Base-by-base conservation (phyloP, 2,329 filamentous ascomycete species). In the Penicillium palitans region DNA sequence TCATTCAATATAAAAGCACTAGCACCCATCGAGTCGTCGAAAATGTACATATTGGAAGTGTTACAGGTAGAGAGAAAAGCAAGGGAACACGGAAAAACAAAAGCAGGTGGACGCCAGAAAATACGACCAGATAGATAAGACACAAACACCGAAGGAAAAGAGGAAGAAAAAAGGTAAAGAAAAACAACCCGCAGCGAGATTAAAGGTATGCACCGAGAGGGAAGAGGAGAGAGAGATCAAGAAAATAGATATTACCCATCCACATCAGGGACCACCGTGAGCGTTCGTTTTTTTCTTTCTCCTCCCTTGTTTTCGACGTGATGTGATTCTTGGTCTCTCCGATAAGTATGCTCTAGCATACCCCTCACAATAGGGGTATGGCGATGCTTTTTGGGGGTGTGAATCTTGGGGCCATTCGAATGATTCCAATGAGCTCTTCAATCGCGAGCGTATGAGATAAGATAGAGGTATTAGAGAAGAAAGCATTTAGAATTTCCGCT, bases 401-500 rank as follows among this genome's bases (percentile, higher is more conserved):
- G 42, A 47, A 53, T 53, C 39, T 35, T 35, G n/a, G 39, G 39
- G 27, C 31, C 51, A 53, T 31, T 42, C 37, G 39, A 33, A 50
- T 29, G 39, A 19, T 52, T 59, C 37, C 21, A 12, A 48, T 40
- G 42, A 33, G 42, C 29, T 51, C 52, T 58, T 57, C 46, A 37
- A 52, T 44, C 40, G 54, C 54, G 19, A 25, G n/a, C 15, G 25
- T 27, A 19, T 45, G 31, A 33, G 24, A 49, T 49, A 12, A 48
- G 50, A 55, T 35, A 15, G 40, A 48, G 35, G 27, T 52, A 42
- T 50, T 21, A 49, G 46, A 35, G 27, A 47, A 45, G 42, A 24
- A 19, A 50, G 17, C 2, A 41, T 55, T 74, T 72, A 80, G 56
- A 79, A 79, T 66, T 74, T 76, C 52, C 76, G 74, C 37, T 80